Base-by-base conservation (phyloP, 371 early-diverging fungal genomes). In the Lichtheimia corymbifera region DNA sequence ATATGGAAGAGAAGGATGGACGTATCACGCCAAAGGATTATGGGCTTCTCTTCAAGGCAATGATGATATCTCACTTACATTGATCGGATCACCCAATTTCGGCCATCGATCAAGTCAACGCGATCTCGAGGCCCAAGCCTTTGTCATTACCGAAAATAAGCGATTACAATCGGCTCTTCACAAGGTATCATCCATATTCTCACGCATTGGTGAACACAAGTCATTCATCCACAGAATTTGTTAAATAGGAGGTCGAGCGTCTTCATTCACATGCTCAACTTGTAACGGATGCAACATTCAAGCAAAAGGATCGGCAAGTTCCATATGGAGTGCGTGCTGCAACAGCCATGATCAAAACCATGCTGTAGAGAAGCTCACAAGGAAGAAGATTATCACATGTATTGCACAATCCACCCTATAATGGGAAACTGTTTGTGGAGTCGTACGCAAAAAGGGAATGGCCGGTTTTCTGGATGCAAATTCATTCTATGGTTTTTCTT, bases 71-170 rank as follows among this genome's bases (percentile, higher is more conserved):
- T n/a, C 47, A 22, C 45, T 91, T 63, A 93, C 96, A 1, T 86
- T 91, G 69, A 88, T 97, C 59, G 97, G 97, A 5, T 96, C 96
- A 1, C 90, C 94, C 13, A 98, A 97, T 73, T 95, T 91, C 77
- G 94, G 95, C 0, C 86, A 92, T 64, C 84, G 97, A 41, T 97
- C 97, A 1, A 76, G 89, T n/a, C 82, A 86, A 22, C 81, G 96
- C 14, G 97, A 98, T 69, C 63, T 98, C 61, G 97, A 98, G 64
- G 88, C 93, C 12, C 95, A 97, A 63, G 78, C 91, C 2, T 70
- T 92, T 9, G 65, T 95, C 0, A 74, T 90, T 27, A 93, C 94
- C 15, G 66, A 71, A 3, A 86, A 91, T 49, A 43, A 56, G 25
- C 68, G 59, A 6, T 67, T 96, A 53, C 85, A 82, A 59, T 63